phyloP scores from a whole-genome alignment of 768 basidiomycete genomes.

The Tremella mesenterica region DNA sequence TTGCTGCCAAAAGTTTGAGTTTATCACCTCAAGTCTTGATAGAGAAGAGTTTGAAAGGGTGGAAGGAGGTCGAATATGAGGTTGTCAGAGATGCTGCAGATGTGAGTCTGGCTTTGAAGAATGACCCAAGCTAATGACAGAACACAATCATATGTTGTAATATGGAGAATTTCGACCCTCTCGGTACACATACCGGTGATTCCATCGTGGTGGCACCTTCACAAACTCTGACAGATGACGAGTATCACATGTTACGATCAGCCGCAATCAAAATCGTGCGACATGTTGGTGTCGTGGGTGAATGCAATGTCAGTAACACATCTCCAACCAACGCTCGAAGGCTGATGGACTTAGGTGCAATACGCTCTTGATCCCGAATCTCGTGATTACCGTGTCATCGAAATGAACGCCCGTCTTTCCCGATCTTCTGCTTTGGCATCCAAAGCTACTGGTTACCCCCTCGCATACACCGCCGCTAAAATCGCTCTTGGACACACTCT shows the following conservation, averaged over 20 bases:
- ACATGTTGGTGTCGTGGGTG: slow-evolving; percentile 47
- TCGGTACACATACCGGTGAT: slow-evolving; percentile 97
- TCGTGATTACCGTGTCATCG: slow-evolving; percentile 94
- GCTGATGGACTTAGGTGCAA: slow-evolving; percentile 54
- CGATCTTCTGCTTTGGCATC: slow-evolving; percentile 93
- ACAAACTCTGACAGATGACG: slow-evolving; percentile 92
- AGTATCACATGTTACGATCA: slow-evolving; percentile 97
- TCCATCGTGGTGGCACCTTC: slow-evolving; percentile 99
- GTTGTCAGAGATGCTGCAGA: slow-evolving; percentile 97
- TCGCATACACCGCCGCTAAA: slow-evolving; percentile 98
- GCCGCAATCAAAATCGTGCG: slow-evolving; percentile 93
- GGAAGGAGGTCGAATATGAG: slow-evolving; percentile 99
- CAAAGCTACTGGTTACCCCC: slow-evolving; percentile 96
- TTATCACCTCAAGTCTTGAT: slow-evolving; percentile 92
- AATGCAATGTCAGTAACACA: slow-evolving; percentile 38
- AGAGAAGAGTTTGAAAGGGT: slow-evolving; percentile 96
- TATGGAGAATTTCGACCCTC: slow-evolving; percentile 87
- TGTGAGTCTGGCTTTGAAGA: slow-evolving; percentile 50
- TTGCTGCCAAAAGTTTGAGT: slow-evolving; percentile 81
- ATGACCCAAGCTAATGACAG: slow-evolving; percentile 46
- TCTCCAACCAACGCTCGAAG: too few species aligned
- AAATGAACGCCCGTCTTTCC: slow-evolving; percentile 77
- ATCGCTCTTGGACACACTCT: slow-evolving; percentile 95
- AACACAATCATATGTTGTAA: slow-evolving; percentile 97
- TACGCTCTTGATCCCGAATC: slow-evolving; percentile 91